Evolutionary conservation across 2,329 filamentous ascomycete species (phyloP).

Genomic region (Penicillium sp.): DNA sequence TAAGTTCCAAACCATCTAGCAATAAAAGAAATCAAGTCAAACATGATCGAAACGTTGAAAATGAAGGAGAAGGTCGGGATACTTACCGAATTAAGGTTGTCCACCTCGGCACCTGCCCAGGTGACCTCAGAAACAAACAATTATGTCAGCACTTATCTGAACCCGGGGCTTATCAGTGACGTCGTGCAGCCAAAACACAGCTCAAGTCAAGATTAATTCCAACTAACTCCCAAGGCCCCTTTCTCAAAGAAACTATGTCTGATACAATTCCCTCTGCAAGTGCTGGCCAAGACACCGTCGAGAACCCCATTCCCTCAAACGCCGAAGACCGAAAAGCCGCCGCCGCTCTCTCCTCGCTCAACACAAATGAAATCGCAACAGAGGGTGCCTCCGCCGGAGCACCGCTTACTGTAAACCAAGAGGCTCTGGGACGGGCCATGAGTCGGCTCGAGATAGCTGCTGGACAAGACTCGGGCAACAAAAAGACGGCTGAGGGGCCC

Average conservation of each 20-base stretch:
- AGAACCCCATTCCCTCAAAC: constrained; percentile 39
- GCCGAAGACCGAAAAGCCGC: constrained; percentile 52
- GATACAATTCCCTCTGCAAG: constrained; percentile 43
- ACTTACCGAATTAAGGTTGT: too few relatives aligned
- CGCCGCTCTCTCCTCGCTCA: constrained; percentile 48
- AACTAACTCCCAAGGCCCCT: not conserved
- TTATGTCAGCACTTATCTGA: constrained; percentile 4
- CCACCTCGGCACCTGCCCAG: too few relatives aligned
- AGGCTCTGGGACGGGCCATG: constrained; percentile 51
- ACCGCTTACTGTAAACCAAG: constrained; percentile 42
- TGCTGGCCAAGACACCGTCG: constrained; percentile 32
- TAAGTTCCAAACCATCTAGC: not conserved
- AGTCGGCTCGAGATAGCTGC: constrained; percentile 47
- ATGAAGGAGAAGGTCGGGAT: not conserved
- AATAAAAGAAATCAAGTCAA: not conserved
- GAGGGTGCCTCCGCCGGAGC: constrained; percentile 31
- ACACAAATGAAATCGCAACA: constrained; percentile 40
- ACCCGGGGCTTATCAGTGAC: not conserved
- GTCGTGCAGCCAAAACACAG: not conserved
- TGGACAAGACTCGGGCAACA: constrained; percentile 24
- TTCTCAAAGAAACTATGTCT: constrained; percentile 34
- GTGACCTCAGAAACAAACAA: not conserved
- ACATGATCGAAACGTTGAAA: not conserved
- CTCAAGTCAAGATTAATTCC: not conserved
- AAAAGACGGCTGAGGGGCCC: constrained; percentile 22